These are phyloP conservation scores for Simplicillium aogashimaense DNA, from an alignment of 2,329 filamentous ascomycete species.

Conservation along the genomic window DNA sequence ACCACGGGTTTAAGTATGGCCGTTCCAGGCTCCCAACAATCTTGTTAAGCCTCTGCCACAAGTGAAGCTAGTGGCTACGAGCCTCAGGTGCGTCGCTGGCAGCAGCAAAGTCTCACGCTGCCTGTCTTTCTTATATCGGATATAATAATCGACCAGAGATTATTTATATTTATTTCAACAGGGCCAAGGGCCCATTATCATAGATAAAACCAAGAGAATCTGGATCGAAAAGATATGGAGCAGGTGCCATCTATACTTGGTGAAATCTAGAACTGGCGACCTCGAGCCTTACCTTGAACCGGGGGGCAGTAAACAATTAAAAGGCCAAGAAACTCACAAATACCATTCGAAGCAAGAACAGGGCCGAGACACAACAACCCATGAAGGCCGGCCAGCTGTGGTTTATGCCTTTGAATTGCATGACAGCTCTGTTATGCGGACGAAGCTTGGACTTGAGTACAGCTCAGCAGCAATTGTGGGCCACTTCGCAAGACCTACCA, in stretches of 20 bases:
- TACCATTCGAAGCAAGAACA: constrained; percentile 4
- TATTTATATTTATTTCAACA: constrained; percentile 4
- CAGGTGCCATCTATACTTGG: constrained; percentile 12
- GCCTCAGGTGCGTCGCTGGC: too few relatives aligned
- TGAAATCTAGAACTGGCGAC: constrained; percentile 4
- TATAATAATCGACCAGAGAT: too few relatives aligned
- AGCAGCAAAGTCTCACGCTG: too few relatives aligned
- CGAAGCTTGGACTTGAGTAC: neutral
- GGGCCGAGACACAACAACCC: neutral
- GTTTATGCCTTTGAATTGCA: neutral
- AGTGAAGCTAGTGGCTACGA: too few relatives aligned
- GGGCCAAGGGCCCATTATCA: constrained; percentile 8
- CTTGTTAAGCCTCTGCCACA: too few relatives aligned
- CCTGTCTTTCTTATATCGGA: too few relatives aligned
- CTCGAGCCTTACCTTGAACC: constrained; percentile 3
- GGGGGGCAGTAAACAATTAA: too few relatives aligned
- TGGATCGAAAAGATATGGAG: constrained; percentile 13
- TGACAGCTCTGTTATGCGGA: neutral
- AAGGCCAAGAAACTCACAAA: too few relatives aligned
- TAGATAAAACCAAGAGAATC: neutral
- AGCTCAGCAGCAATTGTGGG: neutral
- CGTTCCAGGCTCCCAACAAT: too few relatives aligned
- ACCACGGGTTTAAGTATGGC: too few relatives aligned
- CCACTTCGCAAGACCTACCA: neutral
- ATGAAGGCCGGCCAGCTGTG: neutral